A percentile compares a stretch with the other conserved stretches of the same genome.
Evolutionary conservation across 306 rosid species (phyloP).

Genomic region (Crotalaria pallida): DNA sequence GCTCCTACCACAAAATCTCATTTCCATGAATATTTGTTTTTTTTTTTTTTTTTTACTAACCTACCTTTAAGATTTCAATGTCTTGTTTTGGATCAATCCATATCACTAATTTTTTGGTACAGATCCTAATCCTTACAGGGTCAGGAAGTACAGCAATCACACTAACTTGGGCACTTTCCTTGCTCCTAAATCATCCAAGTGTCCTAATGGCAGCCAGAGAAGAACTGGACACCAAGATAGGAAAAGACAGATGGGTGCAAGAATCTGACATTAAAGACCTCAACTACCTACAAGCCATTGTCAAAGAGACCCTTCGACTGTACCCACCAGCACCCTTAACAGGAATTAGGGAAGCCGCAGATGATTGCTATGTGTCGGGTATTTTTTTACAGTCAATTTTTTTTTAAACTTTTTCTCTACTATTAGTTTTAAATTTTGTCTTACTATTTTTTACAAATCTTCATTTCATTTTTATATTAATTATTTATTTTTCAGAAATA

Average conservation of each 20-base stretch:
- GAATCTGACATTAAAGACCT: slow-evolving; percentile 33
- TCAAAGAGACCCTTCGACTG: slow-evolving; percentile 41
- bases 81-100: too few species aligned
- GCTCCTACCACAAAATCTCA: too few species aligned
- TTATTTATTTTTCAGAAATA: too few species aligned
- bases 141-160: slow-evolving; percentile 45
- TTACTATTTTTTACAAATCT: too few species aligned
- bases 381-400: too few species aligned
- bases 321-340: slow-evolving; percentile 51
- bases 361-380: slow-evolving; percentile 29
- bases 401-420: too few species aligned
- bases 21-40: too few species aligned
- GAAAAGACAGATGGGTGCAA: slow-evolving; percentile 37
- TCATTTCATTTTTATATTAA: too few species aligned
- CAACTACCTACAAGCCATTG: slow-evolving; percentile 28
- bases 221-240: slow-evolving; percentile 24
- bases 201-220: slow-evolving; percentile 17
- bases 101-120: not conserved
- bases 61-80: too few species aligned
- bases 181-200: slow-evolving; percentile 35
- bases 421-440: too few species aligned
- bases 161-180: slow-evolving; percentile 34
- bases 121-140: slow-evolving; percentile 34
- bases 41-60: too few species aligned
- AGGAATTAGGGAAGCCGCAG: slow-evolving; percentile 33